Percentiles rank a stretch among this genome's conserved stretches.
phyloP scores from a whole-genome alignment of 768 basidiomycete species.

The Favolaschia claudopus region DNA sequence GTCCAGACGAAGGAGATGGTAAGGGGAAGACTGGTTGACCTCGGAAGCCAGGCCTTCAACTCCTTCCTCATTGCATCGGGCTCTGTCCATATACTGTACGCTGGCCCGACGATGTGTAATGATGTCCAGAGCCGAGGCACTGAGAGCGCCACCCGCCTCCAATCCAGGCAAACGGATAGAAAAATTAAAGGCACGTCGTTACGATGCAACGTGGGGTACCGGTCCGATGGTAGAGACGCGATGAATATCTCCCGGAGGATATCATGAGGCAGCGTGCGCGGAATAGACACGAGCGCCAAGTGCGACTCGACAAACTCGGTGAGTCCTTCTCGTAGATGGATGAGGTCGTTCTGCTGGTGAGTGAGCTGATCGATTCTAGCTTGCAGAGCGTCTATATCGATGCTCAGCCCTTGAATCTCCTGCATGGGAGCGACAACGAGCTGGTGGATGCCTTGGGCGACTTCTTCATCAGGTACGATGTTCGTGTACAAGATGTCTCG shows the following conservation, averaged over 20 bases:
- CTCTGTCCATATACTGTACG: neutral
- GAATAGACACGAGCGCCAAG: neutral
- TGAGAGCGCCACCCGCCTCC: neutral
- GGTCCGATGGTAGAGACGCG: neutral
- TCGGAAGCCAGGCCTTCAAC: neutral
- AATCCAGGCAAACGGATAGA: neutral
- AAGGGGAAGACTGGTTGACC: neutral
- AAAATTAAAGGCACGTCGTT: neutral
- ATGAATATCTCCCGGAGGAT: slow-evolving; percentile 7
- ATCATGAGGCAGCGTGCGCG: neutral
- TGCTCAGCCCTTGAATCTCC: neutral
- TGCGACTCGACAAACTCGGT: neutral
- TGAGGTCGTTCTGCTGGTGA: no score
- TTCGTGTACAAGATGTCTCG: slow-evolving; percentile 3
- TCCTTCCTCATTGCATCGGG: neutral
- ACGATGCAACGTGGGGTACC: neutral
- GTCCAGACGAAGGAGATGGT: neutral
- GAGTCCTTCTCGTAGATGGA: neutral
- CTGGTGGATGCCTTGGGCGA: neutral
- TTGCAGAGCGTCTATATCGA: neutral
- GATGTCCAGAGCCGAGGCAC: slow-evolving; percentile 3
- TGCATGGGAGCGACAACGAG: neutral
- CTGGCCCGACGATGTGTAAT: neutral
- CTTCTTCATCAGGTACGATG: neutral
- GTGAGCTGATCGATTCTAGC: neutral